These are phyloP conservation scores for Mycosphaerella arachidis DNA, from an alignment of 2,329 filamentous ascomycete genomes.

Conservation along the genomic window DNA sequence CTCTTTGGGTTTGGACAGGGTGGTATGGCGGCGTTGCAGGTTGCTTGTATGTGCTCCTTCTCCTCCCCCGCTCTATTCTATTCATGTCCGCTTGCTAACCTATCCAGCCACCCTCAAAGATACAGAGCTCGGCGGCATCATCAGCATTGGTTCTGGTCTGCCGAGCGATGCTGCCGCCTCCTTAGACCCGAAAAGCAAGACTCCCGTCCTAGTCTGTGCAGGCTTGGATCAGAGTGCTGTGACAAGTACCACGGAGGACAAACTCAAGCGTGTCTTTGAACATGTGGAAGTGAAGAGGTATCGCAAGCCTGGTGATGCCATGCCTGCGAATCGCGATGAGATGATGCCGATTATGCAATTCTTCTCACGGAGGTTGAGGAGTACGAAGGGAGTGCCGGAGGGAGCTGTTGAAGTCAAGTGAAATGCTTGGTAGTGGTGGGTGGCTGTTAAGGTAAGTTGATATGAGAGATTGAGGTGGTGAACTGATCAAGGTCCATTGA, in stretches of 20 bases:
- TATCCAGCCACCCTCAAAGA: constrained; percentile 3
- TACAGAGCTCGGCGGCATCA: constrained; percentile 52
- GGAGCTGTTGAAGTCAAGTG: constrained; percentile 47
- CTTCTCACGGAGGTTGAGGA: constrained; percentile 61
- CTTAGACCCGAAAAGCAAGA: constrained; percentile 51
- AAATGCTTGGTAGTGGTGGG: not conserved
- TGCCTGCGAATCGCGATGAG: constrained; percentile 80
- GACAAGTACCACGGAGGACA: constrained; percentile 59
- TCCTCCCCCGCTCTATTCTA: not conserved
- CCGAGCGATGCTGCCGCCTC: constrained; percentile 45
- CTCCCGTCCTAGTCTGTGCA: constrained; percentile 60
- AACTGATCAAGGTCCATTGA: not conserved
- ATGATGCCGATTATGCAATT: constrained; percentile 88
- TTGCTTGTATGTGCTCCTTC: constrained; percentile 33
- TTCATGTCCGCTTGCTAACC: not conserved
- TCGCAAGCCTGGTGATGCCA: constrained; percentile 66
- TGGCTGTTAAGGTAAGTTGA: not conserved
- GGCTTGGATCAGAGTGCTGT: constrained; percentile 50
- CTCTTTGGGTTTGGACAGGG: constrained; percentile 56
- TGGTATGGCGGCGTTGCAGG: constrained; percentile 51
- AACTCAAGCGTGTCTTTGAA: constrained; percentile 50
- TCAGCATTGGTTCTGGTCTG: constrained; percentile 60
- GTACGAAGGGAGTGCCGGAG: constrained; percentile 49
- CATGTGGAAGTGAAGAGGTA: constrained; percentile 65
- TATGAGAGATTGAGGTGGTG: not conserved